Evolutionary conservation across 148 eudicot genomes (phyloP).

Genomic region (Cornus controversa): DNA sequence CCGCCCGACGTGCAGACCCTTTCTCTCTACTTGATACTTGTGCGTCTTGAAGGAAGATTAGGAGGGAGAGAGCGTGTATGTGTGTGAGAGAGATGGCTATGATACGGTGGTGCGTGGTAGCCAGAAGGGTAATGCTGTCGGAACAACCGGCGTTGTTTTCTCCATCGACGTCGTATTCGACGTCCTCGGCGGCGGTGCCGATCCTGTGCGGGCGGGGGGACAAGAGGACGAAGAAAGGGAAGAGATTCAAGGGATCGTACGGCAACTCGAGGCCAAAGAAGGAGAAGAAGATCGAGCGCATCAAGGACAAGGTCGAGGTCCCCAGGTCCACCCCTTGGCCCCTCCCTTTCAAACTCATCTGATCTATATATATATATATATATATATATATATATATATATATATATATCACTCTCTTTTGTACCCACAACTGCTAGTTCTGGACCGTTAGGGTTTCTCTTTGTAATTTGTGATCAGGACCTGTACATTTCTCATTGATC

Average conservation of each 20-base stretch:
- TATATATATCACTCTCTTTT: too few relatives aligned
- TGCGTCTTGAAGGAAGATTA: too few relatives aligned
- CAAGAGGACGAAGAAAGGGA: constrained; percentile 92
- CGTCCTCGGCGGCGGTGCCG: constrained; percentile 28
- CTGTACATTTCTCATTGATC: too few relatives aligned
- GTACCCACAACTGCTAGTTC: background rate
- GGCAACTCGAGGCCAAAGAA: constrained; percentile 80
- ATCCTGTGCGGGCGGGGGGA: constrained; percentile 88
- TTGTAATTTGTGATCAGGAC: too few relatives aligned
- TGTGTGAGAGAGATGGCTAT: constrained; percentile 40
- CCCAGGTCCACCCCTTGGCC: constrained; percentile 99
- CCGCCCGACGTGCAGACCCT: too few relatives aligned
- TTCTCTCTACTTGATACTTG: too few relatives aligned
- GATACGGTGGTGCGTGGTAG: constrained; percentile 43
- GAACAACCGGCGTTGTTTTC: constrained; percentile 24
- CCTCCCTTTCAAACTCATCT: constrained; percentile 93
- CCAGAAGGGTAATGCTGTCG: constrained; percentile 34
- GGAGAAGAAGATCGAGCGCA: constrained; percentile 71
- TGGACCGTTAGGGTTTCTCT: too few relatives aligned
- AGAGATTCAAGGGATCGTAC: constrained; percentile 84
- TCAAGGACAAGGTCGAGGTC: constrained; percentile 84
- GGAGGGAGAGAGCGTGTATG: too few relatives aligned
- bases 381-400: too few relatives aligned
- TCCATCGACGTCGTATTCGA: constrained; percentile 21
- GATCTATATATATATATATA: background rate